Evolutionary conservation across 345 rosid species (phyloP).

Genomic region (Acer campestre): DNA sequence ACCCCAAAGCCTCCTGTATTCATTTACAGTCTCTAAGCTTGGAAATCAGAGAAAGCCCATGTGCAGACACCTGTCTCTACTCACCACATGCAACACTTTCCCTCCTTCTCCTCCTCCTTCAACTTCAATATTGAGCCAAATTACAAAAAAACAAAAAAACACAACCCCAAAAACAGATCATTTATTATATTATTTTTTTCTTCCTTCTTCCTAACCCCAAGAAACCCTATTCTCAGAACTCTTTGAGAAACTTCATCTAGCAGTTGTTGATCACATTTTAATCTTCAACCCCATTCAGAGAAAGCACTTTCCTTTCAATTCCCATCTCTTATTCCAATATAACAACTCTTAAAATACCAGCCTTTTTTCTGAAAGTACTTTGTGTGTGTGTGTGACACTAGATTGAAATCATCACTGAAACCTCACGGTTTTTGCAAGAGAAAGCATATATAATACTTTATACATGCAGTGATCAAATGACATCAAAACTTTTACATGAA

Average conservation of each 20-base stretch:
- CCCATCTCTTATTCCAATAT: neutral
- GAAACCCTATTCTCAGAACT: conserved; percentile 19
- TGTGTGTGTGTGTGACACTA: neutral
- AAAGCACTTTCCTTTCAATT: neutral
- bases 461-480: conserved; percentile 12
- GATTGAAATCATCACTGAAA: conserved; percentile 7
- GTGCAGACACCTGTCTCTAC: conserved; percentile 53
- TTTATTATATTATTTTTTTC: conserved; percentile 10
- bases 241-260: neutral
- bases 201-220: conserved; percentile 21
- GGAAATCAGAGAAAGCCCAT: conserved; percentile 63
- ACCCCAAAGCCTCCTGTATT: conserved; percentile 34
- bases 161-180: neutral
- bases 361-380: conserved; percentile 6
- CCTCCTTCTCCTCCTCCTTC: neutral
- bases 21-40: conserved; percentile 45
- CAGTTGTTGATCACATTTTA: neutral
- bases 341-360: neutral
- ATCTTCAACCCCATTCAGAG: neutral
- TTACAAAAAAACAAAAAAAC: neutral
- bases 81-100: conserved; percentile 40
- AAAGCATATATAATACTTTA: too few species aligned
- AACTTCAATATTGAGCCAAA: conserved; percentile 12
- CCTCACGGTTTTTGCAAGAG: conserved; percentile 2
- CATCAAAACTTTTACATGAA: conserved; percentile 24